A percentile compares a stretch with the other conserved stretches of the same genome.
Conservation (phyloP, 257 asterid species). For the Solanum tacnaense region DNA sequence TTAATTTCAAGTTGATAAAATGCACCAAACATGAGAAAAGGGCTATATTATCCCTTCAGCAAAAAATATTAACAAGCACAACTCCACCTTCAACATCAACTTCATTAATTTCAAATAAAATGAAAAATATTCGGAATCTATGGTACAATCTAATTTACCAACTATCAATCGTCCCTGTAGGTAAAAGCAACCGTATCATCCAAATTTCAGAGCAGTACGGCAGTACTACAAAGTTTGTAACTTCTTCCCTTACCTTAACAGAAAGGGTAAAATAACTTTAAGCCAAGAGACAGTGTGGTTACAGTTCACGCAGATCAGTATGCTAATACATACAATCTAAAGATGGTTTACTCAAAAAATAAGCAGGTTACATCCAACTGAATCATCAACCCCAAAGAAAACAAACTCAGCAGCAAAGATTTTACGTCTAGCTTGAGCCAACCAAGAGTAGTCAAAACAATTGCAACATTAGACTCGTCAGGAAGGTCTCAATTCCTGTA, state of each 20-base stretch:
- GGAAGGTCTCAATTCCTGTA: slow-evolving; percentile 49
- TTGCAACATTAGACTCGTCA: background rate
- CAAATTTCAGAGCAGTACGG: background rate
- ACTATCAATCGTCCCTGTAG: background rate
- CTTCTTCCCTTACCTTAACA: background rate
- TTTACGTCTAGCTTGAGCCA: background rate
- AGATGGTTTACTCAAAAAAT: background rate
- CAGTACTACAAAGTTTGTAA: background rate
- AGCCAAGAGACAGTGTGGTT: background rate
- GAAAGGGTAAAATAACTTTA: background rate
- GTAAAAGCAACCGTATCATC: background rate
- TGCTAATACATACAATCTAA: background rate
- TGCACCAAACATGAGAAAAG: background rate
- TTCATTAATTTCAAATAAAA: background rate
- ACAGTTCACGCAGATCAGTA: background rate
- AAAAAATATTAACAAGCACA: background rate
- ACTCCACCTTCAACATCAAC: background rate
- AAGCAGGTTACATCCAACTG: background rate
- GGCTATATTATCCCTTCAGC: background rate
- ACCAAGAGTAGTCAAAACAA: background rate
- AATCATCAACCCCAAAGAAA: background rate
- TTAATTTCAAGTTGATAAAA: background rate
- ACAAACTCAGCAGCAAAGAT: background rate
- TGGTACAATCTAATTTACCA: background rate
- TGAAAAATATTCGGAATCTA: background rate